A percentile compares a stretch with the other conserved stretches of the same genome.
These are phyloP conservation scores for Orbilia blumenaviensis DNA, from an alignment of 2,329 filamentous ascomycete genomes.

Conservation along the genomic window DNA sequence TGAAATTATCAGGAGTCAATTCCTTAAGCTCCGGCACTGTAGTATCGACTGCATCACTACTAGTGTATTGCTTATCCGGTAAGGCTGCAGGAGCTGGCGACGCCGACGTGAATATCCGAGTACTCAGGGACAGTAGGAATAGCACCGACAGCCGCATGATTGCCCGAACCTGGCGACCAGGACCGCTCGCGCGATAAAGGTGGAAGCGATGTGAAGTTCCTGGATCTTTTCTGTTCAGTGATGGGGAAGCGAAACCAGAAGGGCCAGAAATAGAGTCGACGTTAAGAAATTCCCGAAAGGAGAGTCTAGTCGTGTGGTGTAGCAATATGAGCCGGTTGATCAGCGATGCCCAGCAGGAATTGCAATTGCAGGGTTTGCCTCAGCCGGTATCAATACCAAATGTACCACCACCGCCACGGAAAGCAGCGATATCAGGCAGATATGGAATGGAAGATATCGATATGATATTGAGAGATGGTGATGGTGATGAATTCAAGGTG, in stretches of 20 bases:
- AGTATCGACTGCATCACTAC: neutral
- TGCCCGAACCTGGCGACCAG: conserved; percentile 22
- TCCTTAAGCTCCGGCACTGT: conserved; percentile 40
- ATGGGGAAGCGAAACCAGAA: neutral
- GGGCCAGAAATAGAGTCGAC: neutral
- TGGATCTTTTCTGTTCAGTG: neutral
- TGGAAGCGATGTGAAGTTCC: neutral
- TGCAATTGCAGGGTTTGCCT: neutral
- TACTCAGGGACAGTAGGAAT: conserved; percentile 40
- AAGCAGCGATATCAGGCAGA: neutral
- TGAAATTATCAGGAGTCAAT: conserved; percentile 56
- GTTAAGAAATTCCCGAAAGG: conserved; percentile 3
- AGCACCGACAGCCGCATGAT: conserved; percentile 49
- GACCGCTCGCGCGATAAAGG: conserved; percentile 24
- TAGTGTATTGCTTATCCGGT: conserved; percentile 16
- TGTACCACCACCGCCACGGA: neutral
- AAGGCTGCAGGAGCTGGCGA: conserved; percentile 22
- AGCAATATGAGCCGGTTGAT: neutral
- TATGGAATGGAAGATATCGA: neutral
- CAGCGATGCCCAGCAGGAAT: conserved; percentile 6
- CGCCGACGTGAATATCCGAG: conserved; percentile 30
- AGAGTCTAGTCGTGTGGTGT: conserved; percentile 11
- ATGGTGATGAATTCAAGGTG: neutral
- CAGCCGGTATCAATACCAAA: neutral
- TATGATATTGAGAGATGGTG: conserved; percentile 1